phyloP scores from a whole-genome alignment of 1,139 yeast genomes.

The Scheffersomyces titani region DNA sequence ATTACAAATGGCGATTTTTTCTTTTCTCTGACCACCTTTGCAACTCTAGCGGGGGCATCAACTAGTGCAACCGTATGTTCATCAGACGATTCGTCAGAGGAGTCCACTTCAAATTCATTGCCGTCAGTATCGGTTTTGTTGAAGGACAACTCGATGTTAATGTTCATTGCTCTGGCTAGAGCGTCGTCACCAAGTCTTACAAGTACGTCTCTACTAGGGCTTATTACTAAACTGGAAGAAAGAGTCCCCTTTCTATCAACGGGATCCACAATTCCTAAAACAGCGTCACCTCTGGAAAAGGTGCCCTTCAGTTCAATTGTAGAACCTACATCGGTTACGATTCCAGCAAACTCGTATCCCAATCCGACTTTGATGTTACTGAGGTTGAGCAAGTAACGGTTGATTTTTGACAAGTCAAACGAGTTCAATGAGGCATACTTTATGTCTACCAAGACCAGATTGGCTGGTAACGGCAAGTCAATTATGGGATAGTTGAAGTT shows the following conservation, averaged over 20 bases:
- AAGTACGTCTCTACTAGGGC: slow-evolving; percentile 35
- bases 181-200: slow-evolving; percentile 29
- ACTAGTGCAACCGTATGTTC: background rate
- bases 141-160: slow-evolving; percentile 11
- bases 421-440: slow-evolving; percentile 42
- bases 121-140: slow-evolving; percentile 3
- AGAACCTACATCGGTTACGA: slow-evolving; percentile 32
- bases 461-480: slow-evolving; percentile 34
- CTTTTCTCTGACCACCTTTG: background rate
- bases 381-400: slow-evolving; percentile 36
- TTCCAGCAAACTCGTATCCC: slow-evolving; percentile 46
- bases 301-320: slow-evolving; percentile 18
- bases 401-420: slow-evolving; percentile 39
- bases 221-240: slow-evolving; percentile 34
- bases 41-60: background rate
- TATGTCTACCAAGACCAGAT: slow-evolving; percentile 38
- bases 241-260: slow-evolving; percentile 38
- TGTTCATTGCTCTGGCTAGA: slow-evolving; percentile 17
- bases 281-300: slow-evolving; percentile 35
- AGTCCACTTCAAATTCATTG: slow-evolving; percentile 5
- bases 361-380: slow-evolving; percentile 42
- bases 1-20: background rate
- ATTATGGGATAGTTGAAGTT: slow-evolving; percentile 45
- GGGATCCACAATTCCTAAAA: slow-evolving; percentile 40
- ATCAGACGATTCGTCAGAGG: background rate